Base-by-base conservation (phyloP, 768 basidiomycete species). In the Trametes gibbosa region DNA sequence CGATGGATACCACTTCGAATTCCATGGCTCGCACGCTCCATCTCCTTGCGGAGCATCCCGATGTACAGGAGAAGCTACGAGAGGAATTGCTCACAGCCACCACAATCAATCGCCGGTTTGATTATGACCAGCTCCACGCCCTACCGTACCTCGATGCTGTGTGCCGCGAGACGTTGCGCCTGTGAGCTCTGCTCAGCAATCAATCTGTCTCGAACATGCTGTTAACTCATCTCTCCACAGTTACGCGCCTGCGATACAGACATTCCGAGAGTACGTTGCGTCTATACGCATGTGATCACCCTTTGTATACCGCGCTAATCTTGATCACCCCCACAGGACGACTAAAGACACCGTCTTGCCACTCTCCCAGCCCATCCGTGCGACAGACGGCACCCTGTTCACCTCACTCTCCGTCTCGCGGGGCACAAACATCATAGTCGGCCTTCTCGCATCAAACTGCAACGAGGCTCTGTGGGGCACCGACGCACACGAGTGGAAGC, bases 91-190 rank as follows among this genome's bases (percentile, higher is more conserved):
- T 65, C 13, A 66, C 66, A 16, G 65, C 67, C 2, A 51, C 37
- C 34, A 23, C 5, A 40, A 17, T 2, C 35, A 23, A 39, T 14
- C 62, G 23, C 1, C 47, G 40, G 1, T 63, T 57, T 19, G 53
- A 47, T 13, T 69, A 65, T 53, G 68, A 69, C 50, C 42, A 60
- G 27, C 52, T 69, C 13, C 56, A 65, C 17, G 40, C 52, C 7
- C 50, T 92, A 5, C 80, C 85, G 0, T 89, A 86, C 63, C 81
- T 92, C 12, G 89, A 90, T 58, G 78, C 77, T 4, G 80, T 87
- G 2, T 76, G 86, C 4, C 77, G 82, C 1, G 87, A 88, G 69
- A 81, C 79, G 0, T 68, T 88, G 59, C 79, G 87, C 0, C 49
- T 86, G 66, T 69, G 32, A 42, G 66, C 42, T 12, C 2, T 24